Evolutionary conservation across 2,329 filamentous ascomycete species (phyloP).

Genomic region (Apiospora saccharicola): DNA sequence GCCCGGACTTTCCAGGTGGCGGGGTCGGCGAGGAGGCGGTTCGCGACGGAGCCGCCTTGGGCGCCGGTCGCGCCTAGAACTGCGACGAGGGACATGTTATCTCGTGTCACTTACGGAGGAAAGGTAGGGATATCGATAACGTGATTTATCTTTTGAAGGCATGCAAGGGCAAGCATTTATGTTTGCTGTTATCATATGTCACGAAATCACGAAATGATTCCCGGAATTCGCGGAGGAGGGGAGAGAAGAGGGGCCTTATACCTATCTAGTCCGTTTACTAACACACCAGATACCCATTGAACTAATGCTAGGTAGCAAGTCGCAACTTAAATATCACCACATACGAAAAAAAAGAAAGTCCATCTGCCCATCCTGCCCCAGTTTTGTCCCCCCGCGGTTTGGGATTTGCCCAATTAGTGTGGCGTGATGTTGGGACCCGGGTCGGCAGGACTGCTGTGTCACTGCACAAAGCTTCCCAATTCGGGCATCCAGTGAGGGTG

Average conservation of each 20-base stretch:
- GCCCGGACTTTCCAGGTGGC: conserved; percentile 35
- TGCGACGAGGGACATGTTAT: conserved; percentile 20
- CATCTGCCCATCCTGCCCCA: background rate
- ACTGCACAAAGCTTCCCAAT: background rate
- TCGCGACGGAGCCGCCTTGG: conserved; percentile 35
- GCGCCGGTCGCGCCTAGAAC: conserved; percentile 26
- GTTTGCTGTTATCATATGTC: too few species aligned
- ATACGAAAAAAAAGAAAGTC: background rate
- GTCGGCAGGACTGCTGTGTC: background rate
- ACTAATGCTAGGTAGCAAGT: background rate
- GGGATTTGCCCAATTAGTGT: background rate
- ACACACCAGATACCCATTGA: background rate
- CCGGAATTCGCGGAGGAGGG: too few species aligned
- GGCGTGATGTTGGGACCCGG: background rate
- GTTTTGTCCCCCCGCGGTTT: background rate
- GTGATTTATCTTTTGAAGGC: background rate
- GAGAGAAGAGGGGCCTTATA: background rate
- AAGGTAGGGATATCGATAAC: background rate
- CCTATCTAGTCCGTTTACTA: background rate
- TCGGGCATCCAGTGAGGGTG: background rate
- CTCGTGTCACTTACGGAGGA: background rate
- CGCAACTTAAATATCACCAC: background rate
- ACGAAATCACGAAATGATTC: too few species aligned
- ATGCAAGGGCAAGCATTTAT: background rate
- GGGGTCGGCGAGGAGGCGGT: conserved; percentile 30